A percentile compares a stretch with the other conserved stretches of the same genome.
Evolutionary conservation across 768 basidiomycete species (phyloP).

Genomic region (Hebeloma cylindrosporum): DNA sequence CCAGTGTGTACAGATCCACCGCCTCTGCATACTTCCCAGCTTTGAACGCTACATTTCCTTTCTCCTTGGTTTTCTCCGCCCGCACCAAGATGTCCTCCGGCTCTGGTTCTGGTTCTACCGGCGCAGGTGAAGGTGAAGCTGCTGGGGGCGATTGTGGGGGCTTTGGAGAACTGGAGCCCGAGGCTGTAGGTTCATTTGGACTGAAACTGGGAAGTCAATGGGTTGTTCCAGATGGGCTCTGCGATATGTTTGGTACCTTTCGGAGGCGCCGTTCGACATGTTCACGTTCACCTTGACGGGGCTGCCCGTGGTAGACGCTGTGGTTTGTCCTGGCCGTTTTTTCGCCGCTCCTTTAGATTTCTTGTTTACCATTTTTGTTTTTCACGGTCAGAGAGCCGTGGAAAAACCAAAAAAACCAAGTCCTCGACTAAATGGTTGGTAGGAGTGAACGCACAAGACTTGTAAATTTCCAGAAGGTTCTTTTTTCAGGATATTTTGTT

Average conservation of each 20-base stretch:
- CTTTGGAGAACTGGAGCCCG: conserved; percentile 20
- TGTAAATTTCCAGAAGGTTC: too few relatives aligned
- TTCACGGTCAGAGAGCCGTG: background rate
- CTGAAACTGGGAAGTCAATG: background rate
- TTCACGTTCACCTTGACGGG: background rate
- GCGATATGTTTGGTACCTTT: conserved; percentile 8
- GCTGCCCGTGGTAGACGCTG: conserved; percentile 1
- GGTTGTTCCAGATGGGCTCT: background rate
- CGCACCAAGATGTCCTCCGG: conserved; percentile 41
- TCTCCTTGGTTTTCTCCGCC: conserved; percentile 69
- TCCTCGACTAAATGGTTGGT: too few relatives aligned
- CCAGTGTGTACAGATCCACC: conserved; percentile 72
- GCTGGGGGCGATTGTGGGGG: conserved; percentile 17
- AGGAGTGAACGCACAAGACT: too few relatives aligned
- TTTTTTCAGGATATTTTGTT: too few relatives aligned
- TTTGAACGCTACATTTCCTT: conserved; percentile 77
- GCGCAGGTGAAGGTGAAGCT: conserved; percentile 20
- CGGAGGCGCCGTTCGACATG: conserved; percentile 14
- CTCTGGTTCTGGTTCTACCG: conserved; percentile 23
- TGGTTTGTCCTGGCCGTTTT: conserved; percentile 13
- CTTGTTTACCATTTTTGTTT: conserved; percentile 9
- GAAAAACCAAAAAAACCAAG: too few relatives aligned
- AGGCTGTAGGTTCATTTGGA: conserved; percentile 11
- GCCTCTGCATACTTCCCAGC: conserved; percentile 62
- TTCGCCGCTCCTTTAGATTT: conserved; percentile 13